A percentile compares a stretch with the other conserved stretches of the same genome.
phyloP scores from a whole-genome alignment of 2,329 filamentous ascomycete species.

The Fusarium sambucinum region DNA sequence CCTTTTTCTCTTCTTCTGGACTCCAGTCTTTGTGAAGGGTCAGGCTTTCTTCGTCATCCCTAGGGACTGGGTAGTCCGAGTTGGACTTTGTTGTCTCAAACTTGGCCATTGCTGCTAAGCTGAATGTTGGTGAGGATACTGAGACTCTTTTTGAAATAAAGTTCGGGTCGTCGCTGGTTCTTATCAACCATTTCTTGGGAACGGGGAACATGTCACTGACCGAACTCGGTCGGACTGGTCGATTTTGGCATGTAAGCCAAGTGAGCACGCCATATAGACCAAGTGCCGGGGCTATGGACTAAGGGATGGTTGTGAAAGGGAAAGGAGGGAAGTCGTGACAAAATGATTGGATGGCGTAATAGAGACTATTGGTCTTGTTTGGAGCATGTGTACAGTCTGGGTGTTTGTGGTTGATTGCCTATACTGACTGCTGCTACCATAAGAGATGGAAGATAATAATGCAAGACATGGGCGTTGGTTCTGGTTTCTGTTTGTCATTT shows the following conservation, averaged over 20 bases:
- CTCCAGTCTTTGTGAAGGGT: conserved; percentile 51
- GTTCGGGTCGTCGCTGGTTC: neutral
- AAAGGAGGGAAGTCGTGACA: neutral
- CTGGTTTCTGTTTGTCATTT: neutral
- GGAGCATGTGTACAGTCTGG: neutral
- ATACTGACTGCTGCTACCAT: neutral
- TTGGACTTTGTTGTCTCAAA: conserved; percentile 25
- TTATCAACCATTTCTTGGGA: conserved; percentile 20
- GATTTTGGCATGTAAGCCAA: conserved; percentile 37
- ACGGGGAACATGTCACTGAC: neutral
- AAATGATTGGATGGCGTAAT: neutral
- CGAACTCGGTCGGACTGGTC: conserved; percentile 12
- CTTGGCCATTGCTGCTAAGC: conserved; percentile 31
- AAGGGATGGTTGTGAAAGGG: neutral
- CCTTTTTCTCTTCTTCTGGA: conserved; percentile 52
- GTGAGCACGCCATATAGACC: conserved; percentile 44
- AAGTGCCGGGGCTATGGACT: conserved; percentile 24
- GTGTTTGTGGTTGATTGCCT: neutral
- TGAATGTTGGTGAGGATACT: neutral
- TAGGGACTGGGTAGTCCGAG: conserved; percentile 24
- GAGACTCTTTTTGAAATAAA: neutral
- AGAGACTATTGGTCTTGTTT: neutral
- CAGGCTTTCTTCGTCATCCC: conserved; percentile 51
- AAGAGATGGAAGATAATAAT: neutral
- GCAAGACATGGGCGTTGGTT: neutral